Evolutionary conservation across 1,284 basidiomycete genomes (phyloP), one percentile per base, ranked within the genome.

Genomic region (Pyrrhoderma lamaoense): DNA sequence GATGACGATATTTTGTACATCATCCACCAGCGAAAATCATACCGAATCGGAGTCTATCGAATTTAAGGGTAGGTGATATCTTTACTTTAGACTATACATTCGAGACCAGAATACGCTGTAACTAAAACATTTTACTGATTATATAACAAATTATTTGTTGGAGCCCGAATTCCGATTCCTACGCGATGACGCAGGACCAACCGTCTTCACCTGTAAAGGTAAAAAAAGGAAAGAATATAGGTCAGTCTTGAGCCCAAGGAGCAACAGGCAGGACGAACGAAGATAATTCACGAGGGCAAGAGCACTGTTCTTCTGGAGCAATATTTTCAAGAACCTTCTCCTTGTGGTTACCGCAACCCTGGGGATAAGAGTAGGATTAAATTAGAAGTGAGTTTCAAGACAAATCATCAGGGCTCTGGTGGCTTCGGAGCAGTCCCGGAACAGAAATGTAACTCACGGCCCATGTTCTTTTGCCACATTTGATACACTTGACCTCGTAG

Each of bases 391-490:
- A 16, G n/a, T 40, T 5, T 18, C 21, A 8, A 40, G 38, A 18
- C 7, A 40, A 40, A 40, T 5, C n/a, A 40, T 40, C 16, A 40
- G 38, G 23, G 22, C 25, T 45, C n/a, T 18, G 27, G 27, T 31
- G 27, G 27, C 27, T 31, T 31, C 27, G 27, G 27, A 13, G 18
- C 43, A 40, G n/a, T 40, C n/a, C n/a, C 38, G 8, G 38, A 40
- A 40, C 84, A 47, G 57, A 42, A 36, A 52, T 7, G 43, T 34
- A 42, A 66, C 76, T 61, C 63, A 87, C 86, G 70, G 65, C 72
- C 85, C 85, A 89, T n/a, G 81, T 86, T 21, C 70, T 80, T 72
- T 87, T 88, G 45, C 74, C 74, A 65, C 85, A 88, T 52, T 66
- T 72, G 50, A 65, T 67, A 67, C 85, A 88, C 56, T 73, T 73